Percentiles rank a stretch among this genome's conserved stretches.
phyloP scores from a whole-genome alignment of 306 rosid genomes.

The Vicia faba region DNA sequence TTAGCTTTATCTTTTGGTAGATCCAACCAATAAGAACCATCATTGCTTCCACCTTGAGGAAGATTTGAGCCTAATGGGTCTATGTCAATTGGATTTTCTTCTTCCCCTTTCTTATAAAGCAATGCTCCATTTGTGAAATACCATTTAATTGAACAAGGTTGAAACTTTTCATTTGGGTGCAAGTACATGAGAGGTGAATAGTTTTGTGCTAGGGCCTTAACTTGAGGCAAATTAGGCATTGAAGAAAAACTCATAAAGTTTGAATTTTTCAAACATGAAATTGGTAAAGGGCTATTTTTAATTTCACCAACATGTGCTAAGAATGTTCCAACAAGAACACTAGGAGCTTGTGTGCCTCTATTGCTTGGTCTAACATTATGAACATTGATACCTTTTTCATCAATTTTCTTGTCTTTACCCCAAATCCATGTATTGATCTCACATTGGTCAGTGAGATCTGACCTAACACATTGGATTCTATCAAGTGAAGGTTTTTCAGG shows the following conservation, averaged over 20 bases:
- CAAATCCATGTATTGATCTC: slow-evolving; percentile 43
- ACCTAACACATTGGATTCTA: slow-evolving; percentile 38
- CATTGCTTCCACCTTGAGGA: slow-evolving; percentile 39
- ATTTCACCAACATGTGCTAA: slow-evolving; percentile 33
- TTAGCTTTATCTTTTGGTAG: slow-evolving; percentile 36
- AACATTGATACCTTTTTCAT: slow-evolving; percentile 42
- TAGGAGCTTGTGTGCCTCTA: slow-evolving; percentile 34
- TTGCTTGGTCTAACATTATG: slow-evolving; percentile 38
- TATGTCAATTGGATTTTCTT: slow-evolving; percentile 34
- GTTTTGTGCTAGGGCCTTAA: slow-evolving; percentile 32
- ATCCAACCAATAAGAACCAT: slow-evolving; percentile 43
- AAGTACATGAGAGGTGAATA: slow-evolving; percentile 42
- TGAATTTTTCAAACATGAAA: slow-evolving; percentile 40
- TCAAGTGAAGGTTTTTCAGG: slow-evolving; percentile 41
- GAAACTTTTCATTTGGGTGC: slow-evolving; percentile 39
- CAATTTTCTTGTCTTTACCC: slow-evolving; percentile 34
- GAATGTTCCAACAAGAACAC: slow-evolving; percentile 44
- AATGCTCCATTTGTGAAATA: slow-evolving; percentile 44
- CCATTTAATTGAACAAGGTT: slow-evolving; percentile 36
- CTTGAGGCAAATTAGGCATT: slow-evolving; percentile 39
- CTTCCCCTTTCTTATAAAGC: slow-evolving; percentile 39
- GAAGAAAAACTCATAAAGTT: slow-evolving; percentile 22
- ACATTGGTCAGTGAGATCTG: slow-evolving; percentile 41
- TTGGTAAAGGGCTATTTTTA: slow-evolving; percentile 25
- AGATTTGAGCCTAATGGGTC: slow-evolving; percentile 41